Evolutionary conservation across 1,139 yeast species (phyloP).

Genomic region (Scheffersomyces cryptocercus): DNA sequence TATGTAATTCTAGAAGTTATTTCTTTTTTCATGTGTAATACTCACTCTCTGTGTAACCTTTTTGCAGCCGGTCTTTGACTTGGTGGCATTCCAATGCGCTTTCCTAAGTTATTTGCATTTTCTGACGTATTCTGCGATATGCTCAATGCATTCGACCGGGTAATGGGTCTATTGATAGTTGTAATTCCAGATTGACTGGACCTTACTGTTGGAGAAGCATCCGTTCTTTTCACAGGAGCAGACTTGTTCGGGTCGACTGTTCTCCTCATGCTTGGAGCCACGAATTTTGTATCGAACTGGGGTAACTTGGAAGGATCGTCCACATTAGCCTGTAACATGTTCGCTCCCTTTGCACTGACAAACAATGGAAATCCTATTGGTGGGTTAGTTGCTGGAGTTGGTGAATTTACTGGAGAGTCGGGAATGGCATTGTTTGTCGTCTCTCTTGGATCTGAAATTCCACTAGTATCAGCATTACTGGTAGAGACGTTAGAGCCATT

Average conservation of each 20-base stretch:
- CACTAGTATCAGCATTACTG: neutral
- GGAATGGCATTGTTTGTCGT: conserved; percentile 3
- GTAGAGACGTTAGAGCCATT: too few species aligned
- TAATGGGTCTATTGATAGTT: too few species aligned
- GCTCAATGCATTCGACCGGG: neutral
- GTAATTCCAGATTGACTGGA: neutral
- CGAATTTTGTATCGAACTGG: conserved; percentile 49
- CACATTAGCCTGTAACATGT: conserved; percentile 47
- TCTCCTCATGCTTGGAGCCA: conserved; percentile 52
- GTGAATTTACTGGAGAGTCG: conserved; percentile 6
- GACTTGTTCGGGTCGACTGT: conserved; percentile 62
- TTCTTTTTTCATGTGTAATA: neutral
- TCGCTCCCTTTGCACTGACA: conserved; percentile 62
- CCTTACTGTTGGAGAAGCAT: conserved; percentile 7
- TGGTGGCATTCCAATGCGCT: conserved; percentile 40
- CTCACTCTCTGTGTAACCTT: conserved; percentile 15
- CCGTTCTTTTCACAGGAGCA: conserved; percentile 53
- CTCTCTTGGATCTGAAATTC: neutral
- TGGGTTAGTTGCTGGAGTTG: neutral
- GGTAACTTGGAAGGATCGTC: conserved; percentile 36
- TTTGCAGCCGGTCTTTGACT: conserved; percentile 22
- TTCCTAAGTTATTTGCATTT: conserved; percentile 14
- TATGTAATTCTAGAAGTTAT: neutral
- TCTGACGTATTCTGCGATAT: neutral
- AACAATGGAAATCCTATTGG: conserved; percentile 24